Percentiles rank a stretch among this genome's conserved stretches.
phyloP scores from a whole-genome alignment of 768 basidiomycete species.

The Mycena indigotica region DNA sequence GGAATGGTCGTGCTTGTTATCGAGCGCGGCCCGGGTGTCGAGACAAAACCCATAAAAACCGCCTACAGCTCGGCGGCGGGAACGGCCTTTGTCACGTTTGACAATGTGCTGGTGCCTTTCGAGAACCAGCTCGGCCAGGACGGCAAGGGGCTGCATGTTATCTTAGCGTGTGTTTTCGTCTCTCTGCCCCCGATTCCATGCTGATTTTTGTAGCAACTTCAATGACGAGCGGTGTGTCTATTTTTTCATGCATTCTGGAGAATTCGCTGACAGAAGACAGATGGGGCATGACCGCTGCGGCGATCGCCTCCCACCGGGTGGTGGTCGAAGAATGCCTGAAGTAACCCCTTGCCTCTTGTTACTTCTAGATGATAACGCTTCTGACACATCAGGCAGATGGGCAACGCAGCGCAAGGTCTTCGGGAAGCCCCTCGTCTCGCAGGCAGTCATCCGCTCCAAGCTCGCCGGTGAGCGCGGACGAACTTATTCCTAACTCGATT shows the following conservation, averaged over 20 bases:
- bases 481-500: neutral
- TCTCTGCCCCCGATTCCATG: conserved; percentile 38
- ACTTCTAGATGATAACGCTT: neutral
- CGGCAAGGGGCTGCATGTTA: conserved; percentile 37
- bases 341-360: too few relatives aligned
- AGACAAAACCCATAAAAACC: conserved; percentile 81
- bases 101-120: conserved; percentile 83
- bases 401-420: conserved; percentile 77
- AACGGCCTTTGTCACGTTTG: conserved; percentile 81
- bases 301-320: conserved; percentile 56
- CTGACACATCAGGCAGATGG: conserved; percentile 43
- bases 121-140: conserved; percentile 74
- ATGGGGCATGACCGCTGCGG: conserved; percentile 70
- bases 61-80: conserved; percentile 68
- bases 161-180: conserved; percentile 26
- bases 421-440: conserved; percentile 66
- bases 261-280: conserved; percentile 12
- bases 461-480: conserved; percentile 44
- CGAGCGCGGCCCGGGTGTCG: conserved; percentile 51
- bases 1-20: conserved; percentile 33
- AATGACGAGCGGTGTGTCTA: conserved; percentile 53
- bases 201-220: conserved; percentile 63
- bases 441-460: conserved; percentile 77
- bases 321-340: conserved; percentile 80
- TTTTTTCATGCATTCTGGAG: neutral